phyloP scores from a whole-genome alignment of 78 protist genomes.

The slime mould (Dictyostelium discoideum) region DNA sequence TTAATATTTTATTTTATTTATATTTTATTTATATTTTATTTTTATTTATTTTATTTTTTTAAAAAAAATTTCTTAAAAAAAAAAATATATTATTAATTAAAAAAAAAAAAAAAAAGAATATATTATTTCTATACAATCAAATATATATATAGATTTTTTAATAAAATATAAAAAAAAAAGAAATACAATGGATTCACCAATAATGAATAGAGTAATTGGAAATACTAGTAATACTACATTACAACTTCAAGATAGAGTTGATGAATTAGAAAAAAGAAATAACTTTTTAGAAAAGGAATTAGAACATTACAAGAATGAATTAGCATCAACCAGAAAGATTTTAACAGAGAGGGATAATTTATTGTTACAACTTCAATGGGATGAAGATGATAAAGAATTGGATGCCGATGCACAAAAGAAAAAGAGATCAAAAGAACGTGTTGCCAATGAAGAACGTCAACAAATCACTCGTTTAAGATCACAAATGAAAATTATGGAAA shows the following conservation, averaged over 20 bases:
- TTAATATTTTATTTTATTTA: not conserved
- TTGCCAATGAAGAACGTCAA: conserved; percentile 55
- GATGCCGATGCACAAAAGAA: conserved; percentile 58
- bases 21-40: too few relatives aligned
- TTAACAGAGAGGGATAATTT: conserved; percentile 43
- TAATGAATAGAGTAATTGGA: not conserved
- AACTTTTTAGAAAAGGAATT: conserved; percentile 46
- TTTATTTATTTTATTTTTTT: too few relatives aligned
- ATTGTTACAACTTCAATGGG: conserved; percentile 63
- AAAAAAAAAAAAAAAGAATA: not conserved
- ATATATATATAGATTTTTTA: not conserved
- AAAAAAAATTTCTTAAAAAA: too few relatives aligned
- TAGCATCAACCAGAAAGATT: conserved; percentile 33
- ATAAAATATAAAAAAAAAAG: not conserved
- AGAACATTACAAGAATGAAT: conserved; percentile 44
- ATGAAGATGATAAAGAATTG: conserved; percentile 43
- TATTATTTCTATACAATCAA: not conserved
- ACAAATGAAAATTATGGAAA: conserved; percentile 70
- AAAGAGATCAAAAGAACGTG: conserved; percentile 46
- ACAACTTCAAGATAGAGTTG: conserved; percentile 10
- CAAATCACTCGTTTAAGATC: conserved; percentile 26
- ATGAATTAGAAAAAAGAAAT: conserved; percentile 39
- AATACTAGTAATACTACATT: not conserved
- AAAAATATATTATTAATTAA: not conserved
- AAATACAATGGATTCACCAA: conserved; percentile 33